Evolutionary conservation across 768 basidiomycete species (phyloP).

Genomic region (Leccinum uliginosum): DNA sequence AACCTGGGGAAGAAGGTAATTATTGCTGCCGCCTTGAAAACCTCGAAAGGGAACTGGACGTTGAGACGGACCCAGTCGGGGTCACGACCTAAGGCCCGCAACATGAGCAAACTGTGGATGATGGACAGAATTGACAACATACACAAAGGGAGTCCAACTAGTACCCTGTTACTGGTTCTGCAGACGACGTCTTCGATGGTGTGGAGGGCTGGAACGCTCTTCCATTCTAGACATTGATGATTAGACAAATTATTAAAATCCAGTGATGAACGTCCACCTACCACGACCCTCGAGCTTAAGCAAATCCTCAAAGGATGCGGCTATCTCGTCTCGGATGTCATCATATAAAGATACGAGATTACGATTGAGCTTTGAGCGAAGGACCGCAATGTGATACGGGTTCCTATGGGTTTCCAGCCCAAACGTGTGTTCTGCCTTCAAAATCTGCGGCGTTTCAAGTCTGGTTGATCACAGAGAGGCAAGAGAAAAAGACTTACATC

Average conservation of each 20-base stretch:
- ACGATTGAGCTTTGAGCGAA: conserved; percentile 33
- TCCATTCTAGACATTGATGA: conserved; percentile 8
- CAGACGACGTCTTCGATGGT: conserved; percentile 2
- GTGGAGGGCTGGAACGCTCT: conserved; percentile 2
- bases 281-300: conserved; percentile 25
- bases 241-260: background rate
- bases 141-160: conserved; percentile 19
- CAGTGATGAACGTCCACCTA: background rate
- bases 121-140: background rate
- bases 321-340: conserved; percentile 44
- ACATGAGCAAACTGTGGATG: background rate
- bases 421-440: conserved; percentile 37
- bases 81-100: conserved; percentile 5
- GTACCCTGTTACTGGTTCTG: conserved; percentile 8
- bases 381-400: conserved; percentile 29
- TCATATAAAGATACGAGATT: conserved; percentile 36
- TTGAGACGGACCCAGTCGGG: conserved; percentile 32
- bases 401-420: conserved; percentile 27
- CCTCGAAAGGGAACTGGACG: conserved; percentile 24
- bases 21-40: conserved; percentile 6
- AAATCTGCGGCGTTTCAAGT: conserved; percentile 20
- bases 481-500: background rate
- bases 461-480: background rate
- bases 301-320: conserved; percentile 35
- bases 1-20: conserved; percentile 32